Conservation (phyloP, 2,329 filamentous ascomycete genomes). For the Ophiostoma novo-ulmi region DNA sequence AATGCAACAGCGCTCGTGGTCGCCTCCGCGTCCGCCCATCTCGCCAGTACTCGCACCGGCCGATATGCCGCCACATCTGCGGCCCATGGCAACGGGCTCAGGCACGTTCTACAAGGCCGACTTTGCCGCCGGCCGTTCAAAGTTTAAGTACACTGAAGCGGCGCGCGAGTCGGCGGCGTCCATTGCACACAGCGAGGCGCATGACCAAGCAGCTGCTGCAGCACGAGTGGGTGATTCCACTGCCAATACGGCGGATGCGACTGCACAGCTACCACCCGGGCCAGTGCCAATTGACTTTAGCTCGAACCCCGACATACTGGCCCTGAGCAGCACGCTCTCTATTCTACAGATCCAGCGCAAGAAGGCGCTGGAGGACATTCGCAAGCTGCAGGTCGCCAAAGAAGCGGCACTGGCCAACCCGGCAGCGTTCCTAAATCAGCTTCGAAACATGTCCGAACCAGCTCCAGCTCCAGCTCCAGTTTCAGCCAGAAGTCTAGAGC, state of each 20-base stretch:
- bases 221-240: neutral
- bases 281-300: conserved; percentile 54
- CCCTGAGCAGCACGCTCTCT: conserved; percentile 76
- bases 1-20: conserved; percentile 36
- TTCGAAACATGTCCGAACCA: conserved; percentile 52
- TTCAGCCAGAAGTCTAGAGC: conserved; percentile 21
- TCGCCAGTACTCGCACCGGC: conserved; percentile 49
- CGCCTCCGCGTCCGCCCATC: conserved; percentile 47
- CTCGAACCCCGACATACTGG: conserved; percentile 78
- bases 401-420: conserved; percentile 66
- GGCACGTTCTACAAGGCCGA: conserved; percentile 28
- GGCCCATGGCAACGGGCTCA: conserved; percentile 36
- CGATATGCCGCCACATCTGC: conserved; percentile 32
- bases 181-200: neutral
- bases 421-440: conserved; percentile 63
- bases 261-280: conserved; percentile 39
- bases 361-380: conserved; percentile 71
- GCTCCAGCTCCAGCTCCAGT: conserved; percentile 30
- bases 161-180: conserved; percentile 21
- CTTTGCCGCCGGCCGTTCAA: conserved; percentile 25
- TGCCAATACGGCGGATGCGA: neutral
- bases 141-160: conserved; percentile 24
- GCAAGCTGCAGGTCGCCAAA: conserved; percentile 63
- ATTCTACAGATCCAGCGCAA: conserved; percentile 81
- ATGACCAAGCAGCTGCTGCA: neutral